These are phyloP conservation scores for Cryphonectria nitschkei DNA, from an alignment of 2,329 filamentous ascomycete genomes.

Conservation along the genomic window DNA sequence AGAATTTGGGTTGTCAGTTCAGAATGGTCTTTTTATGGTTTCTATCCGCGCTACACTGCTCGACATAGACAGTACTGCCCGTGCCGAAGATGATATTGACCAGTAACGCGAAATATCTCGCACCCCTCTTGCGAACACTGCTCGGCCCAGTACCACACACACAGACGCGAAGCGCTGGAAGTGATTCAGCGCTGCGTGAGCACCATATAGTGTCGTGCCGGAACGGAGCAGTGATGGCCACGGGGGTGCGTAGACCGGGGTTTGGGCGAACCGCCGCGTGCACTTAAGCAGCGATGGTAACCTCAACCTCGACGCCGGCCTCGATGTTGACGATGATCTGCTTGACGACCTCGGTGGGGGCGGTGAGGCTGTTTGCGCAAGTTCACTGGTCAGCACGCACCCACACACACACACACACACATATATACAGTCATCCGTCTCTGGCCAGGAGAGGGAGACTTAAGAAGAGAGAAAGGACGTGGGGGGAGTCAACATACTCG, in stretches of 20 bases:
- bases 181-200: neutral
- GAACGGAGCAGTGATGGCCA: neutral
- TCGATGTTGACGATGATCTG: constrained; percentile 97
- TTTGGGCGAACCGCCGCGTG: neutral
- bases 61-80: constrained; percentile 15
- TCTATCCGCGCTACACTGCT: constrained; percentile 21
- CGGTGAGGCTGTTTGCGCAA: constrained; percentile 69
- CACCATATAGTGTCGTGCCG: too few relatives aligned
- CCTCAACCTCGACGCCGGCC: constrained; percentile 90
- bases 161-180: neutral
- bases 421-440: neutral
- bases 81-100: constrained; percentile 10
- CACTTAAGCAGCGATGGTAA: constrained; percentile 82
- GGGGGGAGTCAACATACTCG: constrained; percentile 62
- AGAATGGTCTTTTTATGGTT: neutral
- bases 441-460: neutral
- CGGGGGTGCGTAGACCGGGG: neutral
- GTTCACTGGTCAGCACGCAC: constrained; percentile 29
- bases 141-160: neutral
- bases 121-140: neutral
- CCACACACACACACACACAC: neutral
- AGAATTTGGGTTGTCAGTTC: neutral
- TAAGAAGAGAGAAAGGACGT: too few relatives aligned
- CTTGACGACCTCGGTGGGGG: constrained; percentile 97
- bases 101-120: constrained; percentile 11